Conservation (phyloP, 2,329 filamentous ascomycete genomes). For the Aspergillus quadricinctus region DNA sequence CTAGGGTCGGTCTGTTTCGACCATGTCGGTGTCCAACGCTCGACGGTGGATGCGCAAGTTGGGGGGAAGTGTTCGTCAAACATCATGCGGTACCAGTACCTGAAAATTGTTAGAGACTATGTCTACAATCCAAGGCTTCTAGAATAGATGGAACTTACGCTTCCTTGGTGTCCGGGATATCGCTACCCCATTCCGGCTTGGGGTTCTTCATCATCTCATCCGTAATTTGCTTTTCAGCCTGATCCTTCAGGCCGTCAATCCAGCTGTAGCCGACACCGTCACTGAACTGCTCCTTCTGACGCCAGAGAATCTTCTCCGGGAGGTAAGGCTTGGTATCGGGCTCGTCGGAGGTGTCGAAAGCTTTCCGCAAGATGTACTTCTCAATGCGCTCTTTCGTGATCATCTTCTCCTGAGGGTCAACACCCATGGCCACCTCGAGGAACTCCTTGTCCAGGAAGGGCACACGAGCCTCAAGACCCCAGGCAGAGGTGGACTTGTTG, state of each 20-base stretch:
- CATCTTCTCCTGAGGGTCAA: conserved; percentile 94
- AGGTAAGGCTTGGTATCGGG: conserved; percentile 78
- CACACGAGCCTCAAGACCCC: conserved; percentile 96
- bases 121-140: neutral
- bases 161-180: conserved; percentile 95
- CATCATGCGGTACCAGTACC: conserved; percentile 97
- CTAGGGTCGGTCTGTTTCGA: conserved; percentile 93
- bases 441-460: conserved; percentile 98
- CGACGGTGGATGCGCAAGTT: conserved; percentile 85
- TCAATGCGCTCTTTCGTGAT: conserved; percentile 85
- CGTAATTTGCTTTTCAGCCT: conserved; percentile 80
- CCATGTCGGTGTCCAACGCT: conserved; percentile 97
- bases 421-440: conserved; percentile 86
- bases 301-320: conserved; percentile 93
- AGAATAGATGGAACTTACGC: conserved; percentile 55
- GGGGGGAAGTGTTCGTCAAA: conserved; percentile 98
- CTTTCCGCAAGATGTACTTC: conserved; percentile 97
- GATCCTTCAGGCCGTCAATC: conserved; percentile 97
- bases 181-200: conserved; percentile 89
- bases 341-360: conserved; percentile 89
- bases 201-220: conserved; percentile 99
- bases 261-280: conserved; percentile 98
- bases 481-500: conserved; percentile 98
- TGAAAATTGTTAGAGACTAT: conserved; percentile 30
- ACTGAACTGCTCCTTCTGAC: conserved; percentile 99